phyloP scores from a whole-genome alignment of 305 asterid species.

The Stenogyne calaminthoides region DNA sequence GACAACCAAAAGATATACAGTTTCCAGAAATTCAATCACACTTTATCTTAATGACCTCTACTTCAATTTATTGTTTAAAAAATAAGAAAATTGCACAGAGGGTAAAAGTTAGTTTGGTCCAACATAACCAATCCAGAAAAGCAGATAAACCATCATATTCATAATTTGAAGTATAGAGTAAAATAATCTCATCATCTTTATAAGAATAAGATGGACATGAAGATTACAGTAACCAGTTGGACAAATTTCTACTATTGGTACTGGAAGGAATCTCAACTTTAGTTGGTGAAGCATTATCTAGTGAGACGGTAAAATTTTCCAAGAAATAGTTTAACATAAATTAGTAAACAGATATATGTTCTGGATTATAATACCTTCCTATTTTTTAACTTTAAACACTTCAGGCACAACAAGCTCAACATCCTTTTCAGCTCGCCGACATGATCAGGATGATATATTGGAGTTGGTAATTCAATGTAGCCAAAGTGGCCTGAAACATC shows the following conservation, averaged over 20 bases:
- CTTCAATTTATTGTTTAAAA: conserved; percentile 13
- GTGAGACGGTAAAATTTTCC: background rate
- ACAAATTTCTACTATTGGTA: conserved; percentile 17
- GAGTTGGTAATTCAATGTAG: conserved; percentile 87
- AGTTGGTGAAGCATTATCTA: conserved; percentile 10
- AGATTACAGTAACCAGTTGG: conserved; percentile 1
- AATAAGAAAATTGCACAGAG: background rate
- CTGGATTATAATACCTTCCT: conserved; percentile 58
- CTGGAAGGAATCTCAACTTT: conserved; percentile 11
- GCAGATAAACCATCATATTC: conserved; percentile 8
- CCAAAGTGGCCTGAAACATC: conserved; percentile 90
- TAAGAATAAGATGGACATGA: conserved; percentile 3
- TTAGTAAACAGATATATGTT: conserved; percentile 20
- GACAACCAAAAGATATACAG: conserved; percentile 22
- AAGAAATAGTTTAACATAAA: conserved; percentile 3
- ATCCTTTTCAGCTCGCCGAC: conserved; percentile 74
- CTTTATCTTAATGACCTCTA: conserved; percentile 10
- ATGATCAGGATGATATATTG: conserved; percentile 91
- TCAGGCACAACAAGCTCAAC: conserved; percentile 79
- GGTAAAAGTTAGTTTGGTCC: conserved; percentile 15
- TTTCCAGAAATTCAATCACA: background rate
- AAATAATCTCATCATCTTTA: conserved; percentile 7
- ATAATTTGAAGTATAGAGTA: background rate
- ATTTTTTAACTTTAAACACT: conserved; percentile 76
- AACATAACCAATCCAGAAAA: conserved; percentile 22